These are phyloP conservation scores for Pyropia yezoensis DNA, from an alignment of 23 red algal genomes.

Conservation along the genomic window DNA sequence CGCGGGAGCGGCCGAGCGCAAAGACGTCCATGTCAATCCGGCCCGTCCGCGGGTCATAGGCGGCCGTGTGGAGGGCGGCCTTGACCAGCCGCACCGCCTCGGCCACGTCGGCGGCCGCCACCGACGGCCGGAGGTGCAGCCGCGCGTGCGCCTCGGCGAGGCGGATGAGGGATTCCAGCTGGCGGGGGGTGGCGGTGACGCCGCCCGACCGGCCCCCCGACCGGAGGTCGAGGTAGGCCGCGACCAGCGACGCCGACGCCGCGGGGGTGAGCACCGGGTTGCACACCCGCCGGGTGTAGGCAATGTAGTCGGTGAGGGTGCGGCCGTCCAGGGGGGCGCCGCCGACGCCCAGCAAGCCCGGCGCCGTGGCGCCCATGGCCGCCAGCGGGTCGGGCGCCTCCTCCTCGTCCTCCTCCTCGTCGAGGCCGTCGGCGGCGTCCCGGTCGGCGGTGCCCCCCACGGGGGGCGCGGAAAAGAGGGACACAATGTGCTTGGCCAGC, in stretches of 20 bases:
- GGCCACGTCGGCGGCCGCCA: slow-evolving; percentile 73
- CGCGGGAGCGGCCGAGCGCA: slow-evolving; percentile 43
- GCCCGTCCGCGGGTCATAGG: slow-evolving; percentile 79
- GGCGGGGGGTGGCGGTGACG: slow-evolving; percentile 92
- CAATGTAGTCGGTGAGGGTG: slow-evolving; percentile 85
- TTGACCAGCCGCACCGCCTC: slow-evolving; percentile 90
- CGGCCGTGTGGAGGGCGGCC: slow-evolving; percentile 63
- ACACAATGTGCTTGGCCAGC: slow-evolving; percentile 91
- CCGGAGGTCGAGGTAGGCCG: slow-evolving; percentile 79
- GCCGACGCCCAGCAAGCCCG: neutral
- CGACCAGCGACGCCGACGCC: slow-evolving; percentile 38
- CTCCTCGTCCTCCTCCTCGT: slow-evolving; percentile 10
- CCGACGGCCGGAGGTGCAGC: slow-evolving; percentile 58
- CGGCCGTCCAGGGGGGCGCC: slow-evolving; percentile 27
- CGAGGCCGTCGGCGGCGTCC: neutral
- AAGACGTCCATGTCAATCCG: slow-evolving; percentile 93
- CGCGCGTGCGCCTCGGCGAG: slow-evolving; percentile 90
- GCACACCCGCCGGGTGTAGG: slow-evolving; percentile 64
- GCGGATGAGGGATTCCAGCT: slow-evolving; percentile 90
- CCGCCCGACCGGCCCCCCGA: slow-evolving; percentile 31
- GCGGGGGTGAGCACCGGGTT: slow-evolving; percentile 59
- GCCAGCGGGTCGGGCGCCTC: neutral
- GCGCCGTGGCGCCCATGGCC: neutral
- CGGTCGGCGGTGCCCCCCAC: neutral
- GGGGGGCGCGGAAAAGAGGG: slow-evolving; percentile 58